These are phyloP conservation scores for Trichoderma sp. DNA, from an alignment of 2,329 filamentous ascomycete genomes.

Conservation along the genomic window DNA sequence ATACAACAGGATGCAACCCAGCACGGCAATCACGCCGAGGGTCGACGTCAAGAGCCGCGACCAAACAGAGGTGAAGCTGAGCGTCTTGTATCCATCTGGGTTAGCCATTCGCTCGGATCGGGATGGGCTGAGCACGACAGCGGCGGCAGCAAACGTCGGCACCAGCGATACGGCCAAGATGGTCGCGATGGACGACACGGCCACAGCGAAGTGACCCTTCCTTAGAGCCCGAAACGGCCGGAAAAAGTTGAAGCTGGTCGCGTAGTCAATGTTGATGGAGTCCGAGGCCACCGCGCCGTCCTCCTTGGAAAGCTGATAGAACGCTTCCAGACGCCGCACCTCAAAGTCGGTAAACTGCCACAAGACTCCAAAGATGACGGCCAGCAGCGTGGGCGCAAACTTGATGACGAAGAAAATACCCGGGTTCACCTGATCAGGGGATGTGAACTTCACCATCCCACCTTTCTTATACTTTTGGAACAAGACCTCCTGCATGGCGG, in stretches of 20 bases:
- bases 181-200: conserved; percentile 62
- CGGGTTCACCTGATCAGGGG: conserved; percentile 49
- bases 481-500: conserved; percentile 51
- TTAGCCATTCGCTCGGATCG: conserved; percentile 43
- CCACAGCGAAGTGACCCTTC: conserved; percentile 65
- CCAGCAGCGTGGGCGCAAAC: conserved; percentile 59
- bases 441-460: conserved; percentile 49
- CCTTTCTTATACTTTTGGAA: conserved; percentile 46
- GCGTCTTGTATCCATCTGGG: conserved; percentile 47
- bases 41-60: conserved; percentile 59
- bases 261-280: conserved; percentile 72
- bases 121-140: conserved; percentile 55
- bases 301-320: conserved; percentile 61
- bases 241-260: conserved; percentile 64
- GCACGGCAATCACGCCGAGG: conserved; percentile 55
- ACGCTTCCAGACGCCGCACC: conserved; percentile 64
- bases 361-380: conserved; percentile 60
- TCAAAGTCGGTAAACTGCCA: conserved; percentile 67
- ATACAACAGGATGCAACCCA: conserved; percentile 57
- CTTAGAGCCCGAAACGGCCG: conserved; percentile 61
- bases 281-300: conserved; percentile 60
- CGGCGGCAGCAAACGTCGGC: conserved; percentile 65
- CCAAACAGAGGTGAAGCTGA: conserved; percentile 56
- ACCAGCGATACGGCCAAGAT: conserved; percentile 65
- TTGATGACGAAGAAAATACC: conserved; percentile 60